A percentile compares a stretch with the other conserved stretches of the same genome.
These are phyloP conservation scores for Suillus decipiens DNA, from an alignment of 768 basidiomycete genomes.

Conservation along the genomic window DNA sequence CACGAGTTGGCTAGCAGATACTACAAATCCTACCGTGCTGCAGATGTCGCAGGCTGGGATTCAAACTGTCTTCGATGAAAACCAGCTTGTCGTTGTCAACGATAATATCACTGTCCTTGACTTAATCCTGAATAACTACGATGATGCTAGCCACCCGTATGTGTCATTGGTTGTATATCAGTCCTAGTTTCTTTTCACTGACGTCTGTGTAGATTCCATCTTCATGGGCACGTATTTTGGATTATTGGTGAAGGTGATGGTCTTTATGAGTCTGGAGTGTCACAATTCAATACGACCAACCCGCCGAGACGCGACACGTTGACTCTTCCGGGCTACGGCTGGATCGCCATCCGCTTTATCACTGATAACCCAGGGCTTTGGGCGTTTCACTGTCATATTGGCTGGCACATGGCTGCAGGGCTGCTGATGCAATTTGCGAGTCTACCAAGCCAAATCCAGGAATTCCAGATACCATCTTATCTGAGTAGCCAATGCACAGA, in stretches of 20 bases:
- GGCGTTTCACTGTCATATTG: slow-evolving; percentile 47
- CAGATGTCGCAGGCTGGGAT: slow-evolving; percentile 27
- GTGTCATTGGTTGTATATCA: slow-evolving; percentile 1
- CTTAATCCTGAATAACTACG: slow-evolving; percentile 24
- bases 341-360: slow-evolving; percentile 40
- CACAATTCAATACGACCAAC: slow-evolving; percentile 34
- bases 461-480: slow-evolving; percentile 36
- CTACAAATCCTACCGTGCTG: slow-evolving; percentile 29
- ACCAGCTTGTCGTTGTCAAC: slow-evolving; percentile 28
- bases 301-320: slow-evolving; percentile 45
- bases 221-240: slow-evolving; percentile 39
- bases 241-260: slow-evolving; percentile 40
- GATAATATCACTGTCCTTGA: slow-evolving; percentile 32
- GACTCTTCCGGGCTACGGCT: slow-evolving; percentile 41
- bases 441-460: slow-evolving; percentile 36
- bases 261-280: slow-evolving; percentile 28
- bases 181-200: not conserved
- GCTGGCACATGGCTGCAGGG: slow-evolving; percentile 43
- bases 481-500: slow-evolving; percentile 34
- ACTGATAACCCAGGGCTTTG: slow-evolving; percentile 47
- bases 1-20: slow-evolving; percentile 29
- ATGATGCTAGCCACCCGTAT: slow-evolving; percentile 34
- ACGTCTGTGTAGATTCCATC: slow-evolving; percentile 33
- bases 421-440: slow-evolving; percentile 43
- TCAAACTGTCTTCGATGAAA: slow-evolving; percentile 28